Base-by-base conservation (phyloP, 345 rosid species). In the Balakata baccata region DNA sequence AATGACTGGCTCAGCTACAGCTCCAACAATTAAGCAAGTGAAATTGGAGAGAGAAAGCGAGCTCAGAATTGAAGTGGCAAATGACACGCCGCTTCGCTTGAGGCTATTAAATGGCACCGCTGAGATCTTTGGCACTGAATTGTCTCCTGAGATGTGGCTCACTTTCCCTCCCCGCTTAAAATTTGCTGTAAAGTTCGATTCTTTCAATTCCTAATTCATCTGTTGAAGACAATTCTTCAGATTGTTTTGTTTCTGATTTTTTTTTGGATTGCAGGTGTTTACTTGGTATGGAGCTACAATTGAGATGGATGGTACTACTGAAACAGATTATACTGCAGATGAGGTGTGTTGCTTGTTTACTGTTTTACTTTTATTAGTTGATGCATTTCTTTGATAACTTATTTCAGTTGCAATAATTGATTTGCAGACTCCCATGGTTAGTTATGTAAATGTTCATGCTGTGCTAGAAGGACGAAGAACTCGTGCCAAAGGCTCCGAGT, bases 251-350 rank as follows among this genome's bases (percentile, higher is more conserved):
- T 38, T 61, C 53, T 53, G 22, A 6, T 60, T 23, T 18, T 52
- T 41, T 22, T 22, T 50, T 54, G 43, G 62, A 39, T 51, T 58
- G 68, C 67, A 92, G 98, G 98, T 90, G 59, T 95, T 92, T 74
- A 92, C 98, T 18, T 92, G 98, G 98, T 87, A 88, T 73, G 98
- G 98, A 78, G 98, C 99, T 7, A 89, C 94, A 16, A 81, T 95
- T 69, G 99, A 95, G 81, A 83, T 95, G 86, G 96, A 92, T 71
- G 96, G 97, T 59, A 51, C 77, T 25, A 87, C 96, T 3, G 98
- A 95, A 81, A 90, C 99, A 23, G 97, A 92, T 86, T 92, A 95
- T 82, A 88, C 88, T 3, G 97, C 97, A 3, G 96, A 95, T 71
- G 98, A 95, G 98, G 99, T 85, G 16, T 6, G 38, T 1, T 76